Percentiles rank a stretch among this genome's conserved stretches.
phyloP scores from a whole-genome alignment of 805 yeast genomes.

The Metschnikowia santaceciliae region DNA sequence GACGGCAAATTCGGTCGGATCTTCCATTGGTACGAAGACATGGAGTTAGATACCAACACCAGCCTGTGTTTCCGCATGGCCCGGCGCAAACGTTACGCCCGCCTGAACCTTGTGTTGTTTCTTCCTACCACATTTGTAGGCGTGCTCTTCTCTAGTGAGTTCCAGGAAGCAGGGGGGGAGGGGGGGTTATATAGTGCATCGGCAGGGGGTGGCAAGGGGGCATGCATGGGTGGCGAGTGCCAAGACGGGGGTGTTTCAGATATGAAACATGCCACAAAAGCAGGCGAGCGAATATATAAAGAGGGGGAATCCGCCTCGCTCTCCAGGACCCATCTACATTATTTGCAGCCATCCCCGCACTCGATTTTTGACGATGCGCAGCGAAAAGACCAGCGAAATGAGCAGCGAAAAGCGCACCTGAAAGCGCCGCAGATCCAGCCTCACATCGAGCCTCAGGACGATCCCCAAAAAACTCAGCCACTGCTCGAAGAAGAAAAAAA shows the following conservation, averaged over 20 bases:
- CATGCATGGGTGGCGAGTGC: not conserved
- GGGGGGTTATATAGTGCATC: not conserved
- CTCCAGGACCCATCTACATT: not conserved
- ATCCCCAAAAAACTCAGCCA: not conserved
- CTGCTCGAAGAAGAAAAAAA: not conserved
- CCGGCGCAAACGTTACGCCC: constrained; percentile 51
- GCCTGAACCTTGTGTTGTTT: constrained; percentile 41
- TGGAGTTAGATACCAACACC: not conserved
- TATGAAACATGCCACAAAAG: not conserved
- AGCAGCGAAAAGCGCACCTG: not conserved
- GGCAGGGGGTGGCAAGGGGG: not conserved
- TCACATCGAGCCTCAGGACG: not conserved
- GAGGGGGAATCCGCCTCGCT: not conserved
- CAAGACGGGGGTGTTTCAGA: not conserved
- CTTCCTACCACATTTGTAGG: constrained; percentile 62
- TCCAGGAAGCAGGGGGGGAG: not conserved
- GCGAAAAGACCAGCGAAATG: not conserved
- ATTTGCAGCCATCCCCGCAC: constrained; percentile 3
- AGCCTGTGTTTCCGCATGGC: constrained; percentile 50
- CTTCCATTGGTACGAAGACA: constrained; percentile 1
- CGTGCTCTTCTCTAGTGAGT: constrained; percentile 50
- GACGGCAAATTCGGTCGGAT: not conserved
- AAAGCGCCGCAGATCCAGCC: not conserved
- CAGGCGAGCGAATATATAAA: not conserved
- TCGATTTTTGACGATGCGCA: not conserved